Evolutionary conservation across 805 yeast genomes (phyloP), one percentile per base, ranked within the genome.

Genomic region (Tetrapisispora pingtungensis): DNA sequence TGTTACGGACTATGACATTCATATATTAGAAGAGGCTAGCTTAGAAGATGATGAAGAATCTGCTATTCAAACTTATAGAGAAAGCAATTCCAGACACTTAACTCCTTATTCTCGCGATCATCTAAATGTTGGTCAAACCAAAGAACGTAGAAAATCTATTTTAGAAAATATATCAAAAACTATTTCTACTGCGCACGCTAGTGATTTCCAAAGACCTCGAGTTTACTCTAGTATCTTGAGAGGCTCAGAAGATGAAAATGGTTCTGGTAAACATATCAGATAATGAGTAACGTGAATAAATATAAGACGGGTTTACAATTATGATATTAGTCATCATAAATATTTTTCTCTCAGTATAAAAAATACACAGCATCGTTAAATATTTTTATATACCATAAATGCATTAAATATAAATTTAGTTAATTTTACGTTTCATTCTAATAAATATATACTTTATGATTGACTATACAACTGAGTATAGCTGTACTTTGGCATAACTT

Each of bases 401-500:
- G 34, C 34, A 32, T 32, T n/a, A 32, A n/a, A 32, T n/a, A 22
- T 22, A 22, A 22, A 22, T 22, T 22, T 6, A 22, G 8, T 22
- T 22, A 22, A n/a, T n/a, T n/a, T 8, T 32, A 14, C 14, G 6
- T n/a, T n/a, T n/a, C 5, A 32, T 15, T 8, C n/a, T 8, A 8
- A 10, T 15, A n/a, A n/a, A 7, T 15, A n/a, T n/a, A 15, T 28
- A n/a, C n/a, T n/a, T n/a, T n/a, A n/a, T 28, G 31, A 10, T 7
- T n/a, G n/a, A 10, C 48, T 22, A 46, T 20, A 75, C 80, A 48
- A 54, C 56, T 8, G 64, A 52, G 46, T 62, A 64, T 44, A 84
- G 93, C 62, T 89, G 97, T 36, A 93, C 97, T 63, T 93, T 93
- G 7, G 97, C 97, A 62, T 93, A 90, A 57, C 85, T 87, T 30